phyloP scores from a whole-genome alignment of 2,329 filamentous ascomycete species.

The Calycina herbarum region DNA sequence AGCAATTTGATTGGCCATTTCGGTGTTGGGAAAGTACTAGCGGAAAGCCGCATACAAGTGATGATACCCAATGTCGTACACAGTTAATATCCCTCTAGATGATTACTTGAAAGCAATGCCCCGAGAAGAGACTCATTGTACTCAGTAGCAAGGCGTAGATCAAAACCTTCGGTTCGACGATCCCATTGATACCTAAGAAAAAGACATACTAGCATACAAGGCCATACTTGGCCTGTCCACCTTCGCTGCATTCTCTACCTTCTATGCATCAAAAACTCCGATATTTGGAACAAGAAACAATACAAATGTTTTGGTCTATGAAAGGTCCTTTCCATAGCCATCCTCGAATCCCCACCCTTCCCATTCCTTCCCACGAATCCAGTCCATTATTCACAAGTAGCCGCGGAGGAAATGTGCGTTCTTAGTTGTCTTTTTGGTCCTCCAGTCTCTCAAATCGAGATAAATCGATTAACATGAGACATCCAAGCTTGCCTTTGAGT shows the following conservation, averaged over 20 bases:
- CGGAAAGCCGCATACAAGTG: neutral
- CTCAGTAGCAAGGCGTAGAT: neutral
- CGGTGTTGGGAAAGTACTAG: neutral
- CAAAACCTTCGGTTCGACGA: neutral
- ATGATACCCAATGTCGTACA: neutral
- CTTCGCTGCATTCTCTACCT: constrained; percentile 33
- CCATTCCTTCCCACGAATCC: constrained; percentile 17
- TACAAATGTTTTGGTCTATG: constrained; percentile 37
- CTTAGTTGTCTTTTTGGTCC: constrained; percentile 31
- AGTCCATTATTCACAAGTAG: constrained; percentile 33
- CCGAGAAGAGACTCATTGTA: neutral
- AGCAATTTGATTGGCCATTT: neutral
- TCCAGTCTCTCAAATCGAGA: constrained; percentile 22
- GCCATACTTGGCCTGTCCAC: constrained; percentile 25
- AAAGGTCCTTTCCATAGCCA: constrained; percentile 24
- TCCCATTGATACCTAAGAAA: constrained; percentile 29
- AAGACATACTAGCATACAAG: constrained; percentile 39
- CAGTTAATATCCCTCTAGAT: neutral
- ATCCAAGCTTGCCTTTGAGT: constrained; percentile 79
- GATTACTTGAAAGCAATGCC: neutral
- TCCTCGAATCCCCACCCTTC: constrained; percentile 19
- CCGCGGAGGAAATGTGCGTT: constrained; percentile 31
- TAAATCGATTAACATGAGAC: constrained; percentile 55
- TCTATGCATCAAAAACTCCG: constrained; percentile 39
- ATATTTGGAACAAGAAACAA: constrained; percentile 33